Evolutionary conservation across 768 basidiomycete genomes (phyloP), one percentile per base, ranked within the genome.

Genomic region (Mycena crocata): DNA sequence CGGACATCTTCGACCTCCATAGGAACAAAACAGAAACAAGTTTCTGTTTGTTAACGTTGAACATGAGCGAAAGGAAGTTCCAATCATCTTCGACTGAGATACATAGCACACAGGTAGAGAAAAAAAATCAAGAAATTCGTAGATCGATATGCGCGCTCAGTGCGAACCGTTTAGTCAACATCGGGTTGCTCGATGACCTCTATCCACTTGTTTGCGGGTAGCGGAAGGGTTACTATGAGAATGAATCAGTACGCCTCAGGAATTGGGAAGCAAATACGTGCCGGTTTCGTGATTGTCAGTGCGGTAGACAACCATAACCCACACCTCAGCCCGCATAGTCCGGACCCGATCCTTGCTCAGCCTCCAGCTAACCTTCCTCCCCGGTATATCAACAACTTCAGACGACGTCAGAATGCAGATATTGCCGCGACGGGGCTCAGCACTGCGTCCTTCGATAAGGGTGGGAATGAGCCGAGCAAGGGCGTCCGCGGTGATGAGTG

Each of bases 241-340:
- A 46, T 34, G 21, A 30, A 39, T 39, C 23, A 48, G 5, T 17
- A 24, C 37, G 13, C 1, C 26, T 17, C 3, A 39, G 23, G 23
- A 48, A 26, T 2, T 6, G 13, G 24, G 34, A 52, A 31, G 32
- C 24, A 19, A 24, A 45, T 5, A 46, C 61, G 24, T 30, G 57
- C 62, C 37, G 8, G 62, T 31, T 64, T 64, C 30, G 12, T 57
- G 62, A 24, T 24, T 64, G 26, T 68, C 67, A 3, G 57, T 57
- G 5, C 67, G 61, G 50, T 52, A 64, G 10, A 60, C 52, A 1
- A 64, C 62, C 62, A 68, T 64, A 26, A 40, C 45, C 67, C 67
- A 68, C 1, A 49, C 57, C 35, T 63, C 67, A 3, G 14, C 35
- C 6, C 62, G 62, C 67, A 68, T 68, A 30, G 1, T 24, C 37